Evolutionary conservation across 2,329 filamentous ascomycete genomes (phyloP), one percentile per base, ranked within the genome.

Genomic region (Pestalotiopsis sp.): DNA sequence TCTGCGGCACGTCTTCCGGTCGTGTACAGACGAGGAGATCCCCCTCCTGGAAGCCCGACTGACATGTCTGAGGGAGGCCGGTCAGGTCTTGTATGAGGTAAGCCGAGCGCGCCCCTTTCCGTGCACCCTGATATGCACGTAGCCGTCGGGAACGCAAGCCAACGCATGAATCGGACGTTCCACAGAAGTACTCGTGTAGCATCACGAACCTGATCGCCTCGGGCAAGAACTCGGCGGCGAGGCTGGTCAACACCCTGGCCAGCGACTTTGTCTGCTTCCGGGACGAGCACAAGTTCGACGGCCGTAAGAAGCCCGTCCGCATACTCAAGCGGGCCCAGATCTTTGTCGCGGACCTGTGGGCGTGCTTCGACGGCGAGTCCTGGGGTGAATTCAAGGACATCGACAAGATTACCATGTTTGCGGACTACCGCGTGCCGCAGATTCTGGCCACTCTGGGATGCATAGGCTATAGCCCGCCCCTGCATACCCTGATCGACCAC

Each of bases 351-450:
- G 96, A 99, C 79, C 79, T 98, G 1, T 99, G 97, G 97, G 97
- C 96, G 4, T 97, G 94, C 71, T 98, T 98, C 78, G 89, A 95
- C 66, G 94, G 94, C 60, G 85, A 91, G 73, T 86, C 88, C 31
- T 95, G 91, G 75, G 97, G 96, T 40, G 84, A 87, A 36, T 99
- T 99, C 80, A 78, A 89, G 68, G 96, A 99, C 78, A 97, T 99
- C 74, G 92, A 96, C 81, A 94, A 94, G 78, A 92, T 99, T 75
- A 99, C 96, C 70, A 98, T 98, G 91, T 99, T 99, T 83, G 95
- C 96, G 77, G 96, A 99, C 83, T 99, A 99, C 78, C 92, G 96
- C 58, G 92, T 99, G 66, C 97, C 97, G 14, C 96, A 99, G 82
- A 96, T 98, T 74, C 87, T 99, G 41, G 90, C 95, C 75, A 90